Conservation (phyloP, 176 grass and related monocot genomes). For the Ampelocalamus luodianensis region DNA sequence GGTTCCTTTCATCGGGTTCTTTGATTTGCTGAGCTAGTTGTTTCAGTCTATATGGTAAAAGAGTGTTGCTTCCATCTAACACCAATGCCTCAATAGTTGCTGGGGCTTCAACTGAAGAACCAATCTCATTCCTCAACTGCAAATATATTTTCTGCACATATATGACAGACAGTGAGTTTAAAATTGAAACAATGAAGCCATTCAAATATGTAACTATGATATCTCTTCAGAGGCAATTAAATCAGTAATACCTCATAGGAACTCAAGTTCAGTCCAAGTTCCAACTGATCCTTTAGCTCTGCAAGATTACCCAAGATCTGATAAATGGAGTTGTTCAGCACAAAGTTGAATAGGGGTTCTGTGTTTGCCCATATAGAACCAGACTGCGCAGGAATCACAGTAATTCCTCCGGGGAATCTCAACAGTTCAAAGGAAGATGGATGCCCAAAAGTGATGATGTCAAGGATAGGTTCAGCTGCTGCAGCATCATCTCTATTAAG, state of each 20-base stretch:
- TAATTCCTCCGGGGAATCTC: constrained; percentile 72
- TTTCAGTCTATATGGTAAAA: constrained; percentile 78
- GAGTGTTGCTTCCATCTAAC: constrained; percentile 61
- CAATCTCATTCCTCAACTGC: constrained; percentile 64
- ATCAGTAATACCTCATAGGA: constrained; percentile 62
- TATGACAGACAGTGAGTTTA: constrained; percentile 12
- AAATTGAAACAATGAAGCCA: constrained; percentile 19
- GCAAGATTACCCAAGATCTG: constrained; percentile 71
- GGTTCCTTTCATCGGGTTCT: constrained; percentile 56
- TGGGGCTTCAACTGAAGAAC: constrained; percentile 69
- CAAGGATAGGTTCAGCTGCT: constrained; percentile 71
- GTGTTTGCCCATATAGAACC: constrained; percentile 66
- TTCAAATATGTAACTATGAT: constrained; percentile 10
- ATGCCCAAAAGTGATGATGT: constrained; percentile 67
- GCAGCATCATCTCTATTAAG: constrained; percentile 68
- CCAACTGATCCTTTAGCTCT: constrained; percentile 66
- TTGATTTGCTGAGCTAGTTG: constrained; percentile 75
- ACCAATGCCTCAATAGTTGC: constrained; percentile 57
- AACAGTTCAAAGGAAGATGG: constrained; percentile 66
- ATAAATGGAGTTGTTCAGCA: constrained; percentile 64
- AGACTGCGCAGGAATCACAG: constrained; percentile 65
- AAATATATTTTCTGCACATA: constrained; percentile 68
- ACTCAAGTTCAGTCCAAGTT: constrained; percentile 76
- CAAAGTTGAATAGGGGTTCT: constrained; percentile 69
- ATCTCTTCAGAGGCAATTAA: constrained; percentile 4